Evolutionary conservation across 148 eudicot genomes (phyloP).

Genomic region (Linanthus parryae): DNA sequence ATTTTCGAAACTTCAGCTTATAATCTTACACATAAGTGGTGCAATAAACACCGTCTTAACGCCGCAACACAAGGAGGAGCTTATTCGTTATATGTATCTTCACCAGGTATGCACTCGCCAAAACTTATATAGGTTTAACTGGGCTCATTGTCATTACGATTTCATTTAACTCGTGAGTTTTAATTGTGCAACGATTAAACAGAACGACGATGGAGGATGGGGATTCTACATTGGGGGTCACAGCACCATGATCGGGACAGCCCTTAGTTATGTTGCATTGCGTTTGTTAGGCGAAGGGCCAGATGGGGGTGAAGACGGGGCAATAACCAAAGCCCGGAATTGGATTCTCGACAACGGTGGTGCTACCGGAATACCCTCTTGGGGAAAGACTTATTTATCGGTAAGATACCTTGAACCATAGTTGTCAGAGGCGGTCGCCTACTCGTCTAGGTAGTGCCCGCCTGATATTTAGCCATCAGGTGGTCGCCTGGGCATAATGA

Average conservation of each 20-base stretch:
- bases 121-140: too few relatives aligned
- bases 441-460: too few relatives aligned
- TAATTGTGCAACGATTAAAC: neutral
- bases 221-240: slow-evolving; percentile 31
- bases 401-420: too few relatives aligned
- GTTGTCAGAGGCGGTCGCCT: too few relatives aligned
- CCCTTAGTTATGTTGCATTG: slow-evolving; percentile 22
- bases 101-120: slow-evolving; percentile 17
- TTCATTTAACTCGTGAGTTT: neutral
- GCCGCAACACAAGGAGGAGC: slow-evolving; percentile 23
- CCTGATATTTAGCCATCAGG: too few relatives aligned
- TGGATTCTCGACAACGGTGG: slow-evolving; percentile 37
- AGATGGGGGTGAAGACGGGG: slow-evolving; percentile 19
- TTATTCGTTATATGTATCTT: slow-evolving; percentile 24
- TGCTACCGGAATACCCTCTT: slow-evolving; percentile 29
- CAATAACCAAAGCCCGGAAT: slow-evolving; percentile 21
- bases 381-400: slow-evolving; percentile 34
- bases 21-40: slow-evolving; percentile 26
- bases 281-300: slow-evolving; percentile 29
- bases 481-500: too few relatives aligned
- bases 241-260: slow-evolving; percentile 34
- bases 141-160: neutral
- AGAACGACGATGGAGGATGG: slow-evolving; percentile 37
- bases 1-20: slow-evolving; percentile 17
- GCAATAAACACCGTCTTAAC: slow-evolving; percentile 21